phyloP scores from a whole-genome alignment of 2,329 filamentous ascomycete species.

The Claviceps purpurea region DNA sequence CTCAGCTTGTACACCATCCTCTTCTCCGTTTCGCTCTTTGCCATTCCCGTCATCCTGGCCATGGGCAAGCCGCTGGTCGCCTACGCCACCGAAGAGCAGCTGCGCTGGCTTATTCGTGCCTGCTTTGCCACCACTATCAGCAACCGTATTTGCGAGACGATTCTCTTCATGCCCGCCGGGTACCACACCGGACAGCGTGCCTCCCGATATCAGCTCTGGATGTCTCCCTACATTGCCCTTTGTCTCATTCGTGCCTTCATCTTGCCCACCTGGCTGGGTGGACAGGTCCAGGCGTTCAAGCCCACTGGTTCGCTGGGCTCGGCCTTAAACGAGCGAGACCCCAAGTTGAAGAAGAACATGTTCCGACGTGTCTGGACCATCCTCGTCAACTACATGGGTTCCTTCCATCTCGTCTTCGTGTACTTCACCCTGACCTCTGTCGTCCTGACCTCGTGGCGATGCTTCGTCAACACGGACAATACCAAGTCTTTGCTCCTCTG shows the following conservation, averaged over 20 bases:
- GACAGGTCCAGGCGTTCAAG: slow-evolving; percentile 44
- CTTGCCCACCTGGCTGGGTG: slow-evolving; percentile 46
- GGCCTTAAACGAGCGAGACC: slow-evolving; percentile 44
- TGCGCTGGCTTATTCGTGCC: slow-evolving; percentile 44
- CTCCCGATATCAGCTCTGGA: slow-evolving; percentile 45
- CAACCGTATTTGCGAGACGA: slow-evolving; percentile 42
- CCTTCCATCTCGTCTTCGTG: slow-evolving; percentile 41
- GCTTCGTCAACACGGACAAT: slow-evolving; percentile 26
- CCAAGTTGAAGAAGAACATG: slow-evolving; percentile 36
- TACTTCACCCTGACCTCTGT: slow-evolving; percentile 38
- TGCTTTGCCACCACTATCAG: slow-evolving; percentile 37
- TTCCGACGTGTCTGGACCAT: slow-evolving; percentile 39
- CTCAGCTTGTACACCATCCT: slow-evolving; percentile 43
- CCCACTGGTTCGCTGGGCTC: slow-evolving; percentile 44
- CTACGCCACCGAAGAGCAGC: slow-evolving; percentile 36
- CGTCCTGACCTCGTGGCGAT: slow-evolving; percentile 35
- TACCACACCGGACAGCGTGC: slow-evolving; percentile 46
- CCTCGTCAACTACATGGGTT: slow-evolving; percentile 40
- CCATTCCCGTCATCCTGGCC: slow-evolving; percentile 44
- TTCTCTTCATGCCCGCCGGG: slow-evolving; percentile 44
- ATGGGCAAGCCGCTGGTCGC: slow-evolving; percentile 44
- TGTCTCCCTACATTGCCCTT: slow-evolving; percentile 47
- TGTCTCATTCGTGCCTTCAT: slow-evolving; percentile 45
- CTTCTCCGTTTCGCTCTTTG: slow-evolving; percentile 39
- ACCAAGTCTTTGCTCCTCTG: slow-evolving; percentile 31